Percentiles rank a stretch among this genome's conserved stretches.
These are phyloP conservation scores for Zanthoxylum bungeanum DNA, from an alignment of 345 rosid species.

Conservation along the genomic window DNA sequence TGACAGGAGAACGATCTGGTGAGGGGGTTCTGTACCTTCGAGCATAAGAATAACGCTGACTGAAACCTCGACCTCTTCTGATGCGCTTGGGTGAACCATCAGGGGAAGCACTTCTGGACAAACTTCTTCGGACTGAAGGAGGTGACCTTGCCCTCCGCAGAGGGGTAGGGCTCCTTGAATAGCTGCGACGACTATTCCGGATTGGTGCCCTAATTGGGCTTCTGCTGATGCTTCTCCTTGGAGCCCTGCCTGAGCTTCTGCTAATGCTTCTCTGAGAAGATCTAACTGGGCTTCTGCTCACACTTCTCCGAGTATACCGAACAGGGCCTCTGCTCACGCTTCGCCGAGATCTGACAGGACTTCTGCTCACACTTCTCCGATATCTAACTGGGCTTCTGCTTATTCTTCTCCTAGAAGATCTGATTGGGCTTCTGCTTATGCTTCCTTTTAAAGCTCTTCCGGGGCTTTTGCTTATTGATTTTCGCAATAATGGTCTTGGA, in stretches of 20 bases:
- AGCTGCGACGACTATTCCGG: conserved; percentile 51
- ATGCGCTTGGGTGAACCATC: conserved; percentile 76
- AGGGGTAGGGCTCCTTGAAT: conserved; percentile 56
- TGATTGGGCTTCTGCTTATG: conserved; percentile 34
- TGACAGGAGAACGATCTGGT: conserved; percentile 80
- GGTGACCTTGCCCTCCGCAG: conserved; percentile 61
- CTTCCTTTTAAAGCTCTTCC: conserved; percentile 33
- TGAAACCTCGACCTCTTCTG: conserved; percentile 93
- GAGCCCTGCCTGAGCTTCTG: conserved; percentile 57
- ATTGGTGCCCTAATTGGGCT: conserved; percentile 56
- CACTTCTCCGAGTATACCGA: conserved; percentile 14
- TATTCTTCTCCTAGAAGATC: conserved; percentile 15
- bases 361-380: conserved; percentile 7
- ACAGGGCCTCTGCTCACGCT: conserved; percentile 28
- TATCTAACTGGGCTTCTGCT: conserved; percentile 4
- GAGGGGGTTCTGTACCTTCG: conserved; percentile 86
- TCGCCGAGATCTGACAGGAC: conserved; percentile 27
- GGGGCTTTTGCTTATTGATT: conserved; percentile 44
- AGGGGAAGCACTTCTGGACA: conserved; percentile 82
- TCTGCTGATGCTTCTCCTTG: conserved; percentile 56
- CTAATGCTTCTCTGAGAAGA: conserved; percentile 45
- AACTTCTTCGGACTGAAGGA: conserved; percentile 56
- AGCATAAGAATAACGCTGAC: conserved; percentile 84
- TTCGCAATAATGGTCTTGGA: conserved; percentile 25
- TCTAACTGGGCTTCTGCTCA: conserved; percentile 24